phyloP scores from a whole-genome alignment of 495 filamentous ascomycete species.

The Paragyromitra xinjiangensis region DNA sequence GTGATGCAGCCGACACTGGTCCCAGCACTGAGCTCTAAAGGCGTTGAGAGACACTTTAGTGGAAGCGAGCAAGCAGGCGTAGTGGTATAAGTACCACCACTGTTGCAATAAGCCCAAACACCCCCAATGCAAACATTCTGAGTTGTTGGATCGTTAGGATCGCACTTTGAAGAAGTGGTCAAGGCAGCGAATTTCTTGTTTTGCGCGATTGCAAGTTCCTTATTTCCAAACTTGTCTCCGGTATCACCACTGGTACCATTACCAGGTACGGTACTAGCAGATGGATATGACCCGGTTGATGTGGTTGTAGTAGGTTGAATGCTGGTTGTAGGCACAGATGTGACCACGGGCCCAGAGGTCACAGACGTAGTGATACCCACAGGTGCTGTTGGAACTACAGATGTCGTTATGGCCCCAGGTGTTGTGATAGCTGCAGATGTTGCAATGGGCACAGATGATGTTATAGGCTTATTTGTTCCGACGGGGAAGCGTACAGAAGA shows the following conservation, averaged over 20 bases:
- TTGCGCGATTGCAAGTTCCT: conserved; percentile 28
- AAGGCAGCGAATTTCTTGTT: conserved; percentile 39
- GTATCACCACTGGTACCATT: not conserved
- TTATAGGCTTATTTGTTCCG: not conserved
- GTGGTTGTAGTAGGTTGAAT: conserved; percentile 5
- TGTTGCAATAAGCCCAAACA: conserved; percentile 21
- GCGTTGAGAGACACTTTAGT: conserved; percentile 38
- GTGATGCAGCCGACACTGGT: conserved; percentile 38
- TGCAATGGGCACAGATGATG: not conserved
- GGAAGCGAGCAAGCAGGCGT: conserved; percentile 18
- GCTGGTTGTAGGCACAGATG: not conserved
- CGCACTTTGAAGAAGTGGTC: conserved; percentile 25
- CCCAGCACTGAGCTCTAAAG: conserved; percentile 33
- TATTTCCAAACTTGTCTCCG: conserved; percentile 31
- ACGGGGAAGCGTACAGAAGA: conserved; percentile 27
- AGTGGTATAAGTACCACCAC: conserved; percentile 23
- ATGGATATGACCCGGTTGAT: conserved; percentile 13
- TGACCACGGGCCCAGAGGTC: not conserved
- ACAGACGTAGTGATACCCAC: not conserved
- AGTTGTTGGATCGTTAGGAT: conserved; percentile 13
- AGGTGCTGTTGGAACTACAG: conserved; percentile 1
- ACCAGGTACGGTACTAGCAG: conserved; percentile 1
- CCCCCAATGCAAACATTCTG: conserved; percentile 42
- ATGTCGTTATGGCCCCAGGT: not conserved
- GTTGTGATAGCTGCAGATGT: not conserved